Conservation (phyloP, 2,329 filamentous ascomycete genomes). For the Penicillium psychrosexuale region DNA sequence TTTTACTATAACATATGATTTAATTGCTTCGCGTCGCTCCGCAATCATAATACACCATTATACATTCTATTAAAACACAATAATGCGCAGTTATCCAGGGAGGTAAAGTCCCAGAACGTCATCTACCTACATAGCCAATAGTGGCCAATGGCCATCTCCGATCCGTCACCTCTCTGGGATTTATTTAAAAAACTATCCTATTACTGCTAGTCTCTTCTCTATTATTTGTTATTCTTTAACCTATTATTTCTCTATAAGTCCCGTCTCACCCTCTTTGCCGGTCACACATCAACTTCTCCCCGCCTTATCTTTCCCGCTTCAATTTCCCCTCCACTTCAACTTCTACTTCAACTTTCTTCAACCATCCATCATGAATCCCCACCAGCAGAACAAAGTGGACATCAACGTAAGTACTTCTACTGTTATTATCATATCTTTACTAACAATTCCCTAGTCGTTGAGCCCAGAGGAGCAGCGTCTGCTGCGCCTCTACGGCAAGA, state of each 20-base stretch:
- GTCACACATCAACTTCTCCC: conserved; percentile 3
- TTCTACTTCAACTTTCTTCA: not conserved
- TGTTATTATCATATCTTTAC: not conserved
- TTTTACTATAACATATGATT: not conserved
- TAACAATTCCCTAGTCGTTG: conserved; percentile 62
- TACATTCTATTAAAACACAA: not conserved
- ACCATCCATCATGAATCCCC: conserved; percentile 73
- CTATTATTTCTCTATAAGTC: too few relatives aligned
- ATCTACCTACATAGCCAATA: not conserved
- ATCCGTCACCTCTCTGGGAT: not conserved
- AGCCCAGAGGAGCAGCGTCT: conserved; percentile 93
- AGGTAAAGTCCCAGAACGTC: not conserved
- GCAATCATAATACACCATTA: not conserved
- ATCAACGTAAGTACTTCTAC: conserved; percentile 69
- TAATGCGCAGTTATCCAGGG: not conserved
- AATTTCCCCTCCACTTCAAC: not conserved
- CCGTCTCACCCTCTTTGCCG: not conserved
- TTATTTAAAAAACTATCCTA: not conserved
- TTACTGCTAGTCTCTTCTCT: not conserved
- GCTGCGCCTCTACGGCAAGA: conserved; percentile 95
- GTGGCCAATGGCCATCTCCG: not conserved
- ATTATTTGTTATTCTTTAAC: not conserved
- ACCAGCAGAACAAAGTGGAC: conserved; percentile 98
- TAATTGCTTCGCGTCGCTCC: too few relatives aligned
- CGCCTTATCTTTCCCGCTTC: conserved; percentile 8